These are phyloP conservation scores for Talaromyces piceae DNA, from an alignment of 2,329 filamentous ascomycete species.

Conservation along the genomic window DNA sequence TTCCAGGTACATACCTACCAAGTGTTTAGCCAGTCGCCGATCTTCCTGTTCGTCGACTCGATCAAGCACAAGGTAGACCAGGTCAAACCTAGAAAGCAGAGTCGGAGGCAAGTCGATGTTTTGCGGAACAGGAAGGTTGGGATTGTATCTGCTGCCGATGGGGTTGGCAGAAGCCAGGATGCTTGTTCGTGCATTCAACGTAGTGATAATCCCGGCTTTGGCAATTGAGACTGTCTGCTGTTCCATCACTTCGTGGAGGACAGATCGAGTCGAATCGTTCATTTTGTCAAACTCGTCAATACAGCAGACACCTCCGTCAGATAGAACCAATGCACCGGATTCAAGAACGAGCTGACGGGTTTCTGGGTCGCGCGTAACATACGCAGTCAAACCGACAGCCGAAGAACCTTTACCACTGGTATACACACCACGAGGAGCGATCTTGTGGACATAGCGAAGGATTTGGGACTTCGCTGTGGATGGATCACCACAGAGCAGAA, in stretches of 20 bases:
- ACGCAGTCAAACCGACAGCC: conserved; percentile 69
- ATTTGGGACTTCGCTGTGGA: conserved; percentile 96
- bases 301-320: conserved; percentile 68
- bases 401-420: conserved; percentile 70
- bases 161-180: conserved; percentile 97
- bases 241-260: conserved; percentile 74
- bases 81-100: conserved; percentile 87
- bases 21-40: conserved; percentile 79
- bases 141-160: conserved; percentile 96
- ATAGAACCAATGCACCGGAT: conserved; percentile 65
- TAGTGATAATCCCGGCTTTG: conserved; percentile 74
- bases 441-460: conserved; percentile 91
- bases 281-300: conserved; percentile 79
- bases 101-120: conserved; percentile 98
- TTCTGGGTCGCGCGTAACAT: conserved; percentile 67
- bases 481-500: conserved; percentile 92
- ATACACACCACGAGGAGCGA: conserved; percentile 79
- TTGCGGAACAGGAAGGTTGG: conserved; percentile 87
- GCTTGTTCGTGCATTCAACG: conserved; percentile 87
- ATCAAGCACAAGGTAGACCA: conserved; percentile 94
- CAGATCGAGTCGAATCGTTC: conserved; percentile 65
- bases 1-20: conserved; percentile 94
- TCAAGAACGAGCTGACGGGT: conserved; percentile 67
- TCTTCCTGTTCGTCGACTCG: conserved; percentile 86
- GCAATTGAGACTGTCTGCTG: conserved; percentile 73